A percentile compares a stretch with the other conserved stretches of the same genome.
Evolutionary conservation across 768 basidiomycete species (phyloP).

Genomic region (Hemileccinum impolitum): DNA sequence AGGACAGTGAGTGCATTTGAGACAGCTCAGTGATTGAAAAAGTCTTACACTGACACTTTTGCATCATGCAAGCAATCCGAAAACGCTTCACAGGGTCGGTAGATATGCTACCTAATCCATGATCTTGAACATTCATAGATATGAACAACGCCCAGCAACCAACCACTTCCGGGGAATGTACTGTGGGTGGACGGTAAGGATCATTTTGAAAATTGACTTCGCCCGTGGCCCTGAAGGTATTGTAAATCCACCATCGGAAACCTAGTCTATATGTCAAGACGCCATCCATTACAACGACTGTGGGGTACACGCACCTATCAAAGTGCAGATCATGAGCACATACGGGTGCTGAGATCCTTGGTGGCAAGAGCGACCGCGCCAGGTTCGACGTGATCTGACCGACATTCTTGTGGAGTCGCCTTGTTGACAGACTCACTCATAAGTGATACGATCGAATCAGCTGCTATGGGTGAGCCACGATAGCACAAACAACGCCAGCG

Average conservation of each 20-base stretch:
- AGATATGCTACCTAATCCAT: no score
- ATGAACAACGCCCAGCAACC: no score
- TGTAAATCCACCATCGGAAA: slow-evolving; percentile 96
- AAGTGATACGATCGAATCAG: slow-evolving; percentile 88
- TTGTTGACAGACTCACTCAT: slow-evolving; percentile 88
- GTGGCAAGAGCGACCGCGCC: slow-evolving; percentile 64
- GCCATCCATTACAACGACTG: not conserved
- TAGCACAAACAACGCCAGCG: slow-evolving; percentile 92
- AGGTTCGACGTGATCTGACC: slow-evolving; percentile 71
- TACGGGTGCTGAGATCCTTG: slow-evolving; percentile 85
- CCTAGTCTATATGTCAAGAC: slow-evolving; percentile 37
- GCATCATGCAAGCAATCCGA: no score
- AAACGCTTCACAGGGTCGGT: no score
- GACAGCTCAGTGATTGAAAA: no score
- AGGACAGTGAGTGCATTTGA: no score
- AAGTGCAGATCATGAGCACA: no score
- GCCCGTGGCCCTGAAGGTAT: slow-evolving; percentile 63
- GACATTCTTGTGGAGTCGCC: slow-evolving; percentile 73
- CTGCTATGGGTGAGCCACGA: slow-evolving; percentile 97
- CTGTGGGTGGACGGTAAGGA: no score
- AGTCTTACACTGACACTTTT: no score
- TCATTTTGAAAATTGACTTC: no score
- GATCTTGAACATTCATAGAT: no score
- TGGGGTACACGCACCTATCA: slow-evolving; percentile 36
- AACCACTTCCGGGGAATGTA: no score